A percentile compares a stretch with the other conserved stretches of the same genome.
Evolutionary conservation across 2,329 filamentous ascomycete species (phyloP).

Genomic region (Cryphonectria parasitica): DNA sequence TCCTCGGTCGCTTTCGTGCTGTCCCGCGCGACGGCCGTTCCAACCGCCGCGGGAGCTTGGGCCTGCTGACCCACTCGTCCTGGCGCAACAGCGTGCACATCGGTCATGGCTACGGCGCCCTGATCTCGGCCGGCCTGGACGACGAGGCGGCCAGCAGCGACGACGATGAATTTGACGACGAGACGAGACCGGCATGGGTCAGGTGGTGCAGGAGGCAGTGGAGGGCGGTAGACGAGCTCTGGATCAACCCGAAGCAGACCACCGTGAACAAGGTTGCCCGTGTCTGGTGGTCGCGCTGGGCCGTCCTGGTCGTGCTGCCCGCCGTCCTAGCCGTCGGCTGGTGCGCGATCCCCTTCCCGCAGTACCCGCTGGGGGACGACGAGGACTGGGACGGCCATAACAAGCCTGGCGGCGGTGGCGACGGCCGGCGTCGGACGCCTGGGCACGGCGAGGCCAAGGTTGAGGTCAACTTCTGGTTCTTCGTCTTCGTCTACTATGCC

Average conservation of each 20-base stretch:
- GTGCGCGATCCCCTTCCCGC: constrained; percentile 68
- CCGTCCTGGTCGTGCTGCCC: constrained; percentile 63
- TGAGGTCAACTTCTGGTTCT: constrained; percentile 73
- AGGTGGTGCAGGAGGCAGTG: constrained; percentile 40
- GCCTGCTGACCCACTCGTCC: constrained; percentile 43
- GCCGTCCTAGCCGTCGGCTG: constrained; percentile 64
- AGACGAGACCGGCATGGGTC: constrained; percentile 37
- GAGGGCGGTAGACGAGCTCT: constrained; percentile 54
- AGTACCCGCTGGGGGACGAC: constrained; percentile 58
- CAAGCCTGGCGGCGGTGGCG: constrained; percentile 30
- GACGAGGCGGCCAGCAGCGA: constrained; percentile 37
- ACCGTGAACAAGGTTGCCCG: constrained; percentile 63
- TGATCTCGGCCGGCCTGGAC: constrained; percentile 48
- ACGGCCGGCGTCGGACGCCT: constrained; percentile 49
- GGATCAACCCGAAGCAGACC: constrained; percentile 62
- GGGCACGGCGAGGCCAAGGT: constrained; percentile 68
- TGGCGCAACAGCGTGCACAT: constrained; percentile 58
- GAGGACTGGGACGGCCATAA: constrained; percentile 41
- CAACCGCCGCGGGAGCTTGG: constrained; percentile 41
- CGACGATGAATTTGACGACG: constrained; percentile 37
- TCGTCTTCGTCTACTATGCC: constrained; percentile 70
- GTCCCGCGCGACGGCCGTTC: constrained; percentile 48
- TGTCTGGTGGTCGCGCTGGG: constrained; percentile 67
- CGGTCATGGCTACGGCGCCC: constrained; percentile 54
- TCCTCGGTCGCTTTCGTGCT: constrained; percentile 68